phyloP scores from a whole-genome alignment of 768 basidiomycete species.

The Suillus cothurnatus region DNA sequence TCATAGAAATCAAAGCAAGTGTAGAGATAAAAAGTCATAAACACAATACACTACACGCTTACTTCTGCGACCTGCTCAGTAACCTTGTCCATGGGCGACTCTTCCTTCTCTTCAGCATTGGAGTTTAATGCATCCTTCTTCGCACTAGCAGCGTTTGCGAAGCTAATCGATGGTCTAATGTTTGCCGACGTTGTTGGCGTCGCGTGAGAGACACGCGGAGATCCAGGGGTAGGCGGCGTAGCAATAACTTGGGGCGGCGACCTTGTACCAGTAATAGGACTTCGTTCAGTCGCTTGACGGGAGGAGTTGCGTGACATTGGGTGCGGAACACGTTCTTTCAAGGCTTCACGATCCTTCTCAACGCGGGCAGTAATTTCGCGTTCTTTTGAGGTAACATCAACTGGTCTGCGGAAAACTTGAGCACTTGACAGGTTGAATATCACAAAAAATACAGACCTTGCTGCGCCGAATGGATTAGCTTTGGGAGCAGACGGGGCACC shows the following conservation, averaged over 20 bases:
- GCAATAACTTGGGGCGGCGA: constrained; percentile 30
- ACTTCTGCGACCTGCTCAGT: constrained; percentile 21
- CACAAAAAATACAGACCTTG: constrained; percentile 54
- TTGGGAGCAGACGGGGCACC: constrained; percentile 41
- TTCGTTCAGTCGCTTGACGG: constrained; percentile 50
- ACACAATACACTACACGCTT: constrained; percentile 16
- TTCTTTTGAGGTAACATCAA: constrained; percentile 80
- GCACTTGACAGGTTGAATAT: constrained; percentile 7
- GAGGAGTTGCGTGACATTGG: constrained; percentile 54
- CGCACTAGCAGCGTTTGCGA: constrained; percentile 71
- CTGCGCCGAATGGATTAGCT: constrained; percentile 86
- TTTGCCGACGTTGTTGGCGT: constrained; percentile 43
- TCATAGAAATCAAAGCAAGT: constrained; percentile 17
- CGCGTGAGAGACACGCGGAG: constrained; percentile 27
- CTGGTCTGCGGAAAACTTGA: constrained; percentile 56
- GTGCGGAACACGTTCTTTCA: constrained; percentile 38
- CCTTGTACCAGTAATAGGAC: constrained; percentile 28
- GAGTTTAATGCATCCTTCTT: constrained; percentile 24
- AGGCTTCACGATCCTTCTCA: constrained; percentile 58
- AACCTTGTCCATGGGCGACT: constrained; percentile 12
- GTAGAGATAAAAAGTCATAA: constrained; percentile 16
- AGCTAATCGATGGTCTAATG: constrained; percentile 76
- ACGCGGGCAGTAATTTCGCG: constrained; percentile 72
- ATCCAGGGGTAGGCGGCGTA: constrained; percentile 17
- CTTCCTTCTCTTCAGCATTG: constrained; percentile 19